Conservation (phyloP, 495 filamentous ascomycete genomes). For the Rhypophila decipiens region DNA sequence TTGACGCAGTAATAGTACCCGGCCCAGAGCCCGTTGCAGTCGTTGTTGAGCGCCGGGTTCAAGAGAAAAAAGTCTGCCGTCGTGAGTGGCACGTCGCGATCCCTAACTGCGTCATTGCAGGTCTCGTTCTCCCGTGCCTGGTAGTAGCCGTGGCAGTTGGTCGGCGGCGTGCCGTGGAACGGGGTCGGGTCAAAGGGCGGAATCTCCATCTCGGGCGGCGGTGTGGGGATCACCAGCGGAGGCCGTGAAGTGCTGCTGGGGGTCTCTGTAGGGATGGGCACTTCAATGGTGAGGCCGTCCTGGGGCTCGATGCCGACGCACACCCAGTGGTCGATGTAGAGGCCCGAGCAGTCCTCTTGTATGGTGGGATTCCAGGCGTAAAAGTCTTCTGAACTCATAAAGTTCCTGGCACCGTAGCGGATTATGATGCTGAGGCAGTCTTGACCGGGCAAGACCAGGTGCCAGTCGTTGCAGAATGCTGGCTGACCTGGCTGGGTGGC, state of each 20-base stretch:
- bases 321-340: not conserved
- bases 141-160: slow-evolving; percentile 2
- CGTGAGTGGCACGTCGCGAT: not conserved
- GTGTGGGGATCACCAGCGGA: too few species aligned
- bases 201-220: too few species aligned
- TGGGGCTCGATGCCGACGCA: slow-evolving; percentile 12
- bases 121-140: slow-evolving; percentile 8
- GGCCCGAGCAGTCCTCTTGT: slow-evolving; percentile 3
- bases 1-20: slow-evolving; percentile 12
- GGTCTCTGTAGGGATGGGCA: too few species aligned
- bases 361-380: slow-evolving; percentile 5
- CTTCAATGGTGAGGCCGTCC: too few species aligned
- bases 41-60: slow-evolving; percentile 12
- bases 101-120: slow-evolving; percentile 1
- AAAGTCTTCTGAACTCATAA: not conserved
- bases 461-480: slow-evolving; percentile 11
- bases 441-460: slow-evolving; percentile 1
- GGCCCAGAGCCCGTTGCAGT: slow-evolving; percentile 15
- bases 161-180: not conserved
- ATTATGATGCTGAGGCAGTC: slow-evolving; percentile 3
- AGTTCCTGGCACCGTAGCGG: not conserved
- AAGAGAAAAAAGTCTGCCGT: slow-evolving; percentile 11
- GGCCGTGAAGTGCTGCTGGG: too few species aligned
- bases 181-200: not conserved
- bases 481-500: slow-evolving; percentile 18